phyloP scores from a whole-genome alignment of 176 grass and related monocot species.

The Carex parvula region DNA sequence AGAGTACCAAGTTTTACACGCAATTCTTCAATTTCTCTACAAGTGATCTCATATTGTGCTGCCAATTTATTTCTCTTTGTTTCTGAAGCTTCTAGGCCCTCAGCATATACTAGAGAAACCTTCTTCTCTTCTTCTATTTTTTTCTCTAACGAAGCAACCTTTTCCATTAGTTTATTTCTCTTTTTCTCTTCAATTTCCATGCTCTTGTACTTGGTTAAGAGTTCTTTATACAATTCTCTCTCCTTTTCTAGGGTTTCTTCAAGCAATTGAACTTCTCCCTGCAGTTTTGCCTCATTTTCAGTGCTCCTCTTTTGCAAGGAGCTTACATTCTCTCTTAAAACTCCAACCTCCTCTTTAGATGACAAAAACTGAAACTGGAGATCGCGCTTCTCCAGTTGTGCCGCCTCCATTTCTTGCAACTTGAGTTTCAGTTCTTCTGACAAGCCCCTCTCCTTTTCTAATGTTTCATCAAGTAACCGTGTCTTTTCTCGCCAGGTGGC shows the following conservation, averaged over 20 bases:
- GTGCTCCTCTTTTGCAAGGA: slow-evolving; percentile 26
- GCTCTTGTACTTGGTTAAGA: slow-evolving; percentile 23
- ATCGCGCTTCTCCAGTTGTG: slow-evolving; percentile 34
- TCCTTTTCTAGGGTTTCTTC: slow-evolving; percentile 28
- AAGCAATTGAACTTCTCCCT: slow-evolving; percentile 42
- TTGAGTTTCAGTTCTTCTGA: slow-evolving; percentile 31
- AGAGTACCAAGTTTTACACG: slow-evolving; percentile 29
- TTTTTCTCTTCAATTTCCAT: slow-evolving; percentile 28
- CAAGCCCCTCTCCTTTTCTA: slow-evolving; percentile 46
- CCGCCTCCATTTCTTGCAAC: slow-evolving; percentile 34
- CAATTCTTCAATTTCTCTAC: slow-evolving; percentile 38
- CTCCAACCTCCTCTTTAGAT: slow-evolving; percentile 32
- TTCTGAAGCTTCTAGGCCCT: slow-evolving; percentile 56
- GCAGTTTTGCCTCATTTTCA: slow-evolving; percentile 23
- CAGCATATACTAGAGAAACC: slow-evolving; percentile 47
- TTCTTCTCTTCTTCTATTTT: slow-evolving; percentile 60
- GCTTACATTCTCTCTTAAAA: slow-evolving; percentile 26
- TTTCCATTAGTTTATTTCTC: slow-evolving; percentile 37
- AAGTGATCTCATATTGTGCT: slow-evolving; percentile 37
- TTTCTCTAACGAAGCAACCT: slow-evolving; percentile 38
- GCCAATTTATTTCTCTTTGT: slow-evolving; percentile 50
- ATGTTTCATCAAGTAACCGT: slow-evolving; percentile 36
- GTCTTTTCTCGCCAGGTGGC: slow-evolving; percentile 38
- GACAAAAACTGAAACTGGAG: slow-evolving; percentile 34
- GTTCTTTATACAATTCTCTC: slow-evolving; percentile 25